Conservation (phyloP, 305 asterid species). For the Fraxinus sp. region DNA sequence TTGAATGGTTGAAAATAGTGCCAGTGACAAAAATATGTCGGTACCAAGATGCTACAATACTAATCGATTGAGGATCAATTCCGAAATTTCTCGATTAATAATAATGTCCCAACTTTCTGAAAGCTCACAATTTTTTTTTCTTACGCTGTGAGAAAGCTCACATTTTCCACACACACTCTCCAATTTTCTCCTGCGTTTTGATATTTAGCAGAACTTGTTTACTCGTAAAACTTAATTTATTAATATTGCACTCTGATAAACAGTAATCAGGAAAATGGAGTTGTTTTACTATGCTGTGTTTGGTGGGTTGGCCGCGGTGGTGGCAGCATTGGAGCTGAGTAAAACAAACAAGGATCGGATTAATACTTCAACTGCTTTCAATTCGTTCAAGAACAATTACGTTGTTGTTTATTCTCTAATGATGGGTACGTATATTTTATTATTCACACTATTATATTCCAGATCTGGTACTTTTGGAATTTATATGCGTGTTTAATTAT, state of each 20-base stretch:
- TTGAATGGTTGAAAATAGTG: background rate
- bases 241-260: background rate
- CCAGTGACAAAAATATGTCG: background rate
- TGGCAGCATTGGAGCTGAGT: conserved; percentile 85
- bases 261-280: conserved; percentile 50
- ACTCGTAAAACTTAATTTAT: background rate
- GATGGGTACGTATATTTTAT: conserved; percentile 69
- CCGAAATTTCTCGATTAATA: background rate
- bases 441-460: background rate
- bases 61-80: background rate
- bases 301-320: conserved; percentile 70
- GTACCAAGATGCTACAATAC: background rate
- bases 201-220: background rate
- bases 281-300: conserved; percentile 75
- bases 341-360: conserved; percentile 84
- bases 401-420: conserved; percentile 88
- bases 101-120: no score
- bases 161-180: background rate
- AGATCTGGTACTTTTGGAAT: conserved; percentile 33
- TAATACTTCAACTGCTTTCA: conserved; percentile 75
- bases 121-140: no score
- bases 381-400: conserved; percentile 91
- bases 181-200: background rate
- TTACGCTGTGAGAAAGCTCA: background rate
- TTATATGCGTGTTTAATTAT: background rate